A percentile compares a stretch with the other conserved stretches of the same genome.
These are phyloP conservation scores for Cryptococcus jaspeensis DNA, from an alignment of 1,284 basidiomycete species.

Conservation along the genomic window DNA sequence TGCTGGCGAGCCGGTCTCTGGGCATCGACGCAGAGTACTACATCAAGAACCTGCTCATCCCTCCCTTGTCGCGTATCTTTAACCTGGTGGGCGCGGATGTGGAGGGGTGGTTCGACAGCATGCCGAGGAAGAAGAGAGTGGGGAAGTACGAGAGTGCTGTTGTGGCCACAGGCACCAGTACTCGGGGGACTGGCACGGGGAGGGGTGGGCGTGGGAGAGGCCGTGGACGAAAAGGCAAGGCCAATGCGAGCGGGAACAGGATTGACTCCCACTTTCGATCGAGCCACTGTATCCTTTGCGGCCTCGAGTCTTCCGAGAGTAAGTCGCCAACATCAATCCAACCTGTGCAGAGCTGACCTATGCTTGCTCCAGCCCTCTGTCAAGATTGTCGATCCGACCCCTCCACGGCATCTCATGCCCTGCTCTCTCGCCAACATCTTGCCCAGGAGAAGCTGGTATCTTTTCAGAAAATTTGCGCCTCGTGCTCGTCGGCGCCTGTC, in stretches of 20 bases:
- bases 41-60: conserved; percentile 81
- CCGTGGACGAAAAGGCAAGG: conserved; percentile 44
- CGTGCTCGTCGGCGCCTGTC: conserved; percentile 62
- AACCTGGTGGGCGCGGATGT: conserved; percentile 90
- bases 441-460: conserved; percentile 61
- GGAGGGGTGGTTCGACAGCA: conserved; percentile 80
- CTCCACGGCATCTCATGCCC: conserved; percentile 60
- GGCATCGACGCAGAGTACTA: conserved; percentile 86
- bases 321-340: conserved; percentile 51
- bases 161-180: not conserved
- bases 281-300: conserved; percentile 69
- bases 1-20: conserved; percentile 70
- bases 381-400: conserved; percentile 60
- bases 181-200: not conserved
- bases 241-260: conserved; percentile 55
- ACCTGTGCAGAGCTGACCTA: not conserved
- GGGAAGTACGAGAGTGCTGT: conserved; percentile 18
- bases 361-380: conserved; percentile 61
- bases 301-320: conserved; percentile 55
- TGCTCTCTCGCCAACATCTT: conserved; percentile 61
- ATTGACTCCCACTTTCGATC: conserved; percentile 76
- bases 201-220: conserved; percentile 11
- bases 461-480: conserved; percentile 67
- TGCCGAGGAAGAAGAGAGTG: conserved; percentile 59
- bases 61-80: conserved; percentile 85